These are phyloP conservation scores for Pterocarpus macrocarpus DNA, from an alignment of 306 rosid species.

Conservation along the genomic window DNA sequence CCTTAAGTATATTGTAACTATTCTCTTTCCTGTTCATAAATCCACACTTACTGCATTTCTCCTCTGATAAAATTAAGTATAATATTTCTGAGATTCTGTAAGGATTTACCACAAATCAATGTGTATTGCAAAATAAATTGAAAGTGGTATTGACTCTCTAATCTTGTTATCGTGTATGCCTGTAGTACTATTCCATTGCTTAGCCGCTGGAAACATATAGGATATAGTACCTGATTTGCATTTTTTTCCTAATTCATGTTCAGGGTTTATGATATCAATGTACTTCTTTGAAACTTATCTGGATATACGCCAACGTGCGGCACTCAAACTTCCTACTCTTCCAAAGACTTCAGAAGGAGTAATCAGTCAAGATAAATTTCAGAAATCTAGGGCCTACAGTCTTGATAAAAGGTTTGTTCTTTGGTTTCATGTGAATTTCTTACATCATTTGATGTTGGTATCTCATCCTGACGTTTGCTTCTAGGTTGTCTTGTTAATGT, in stretches of 20 bases:
- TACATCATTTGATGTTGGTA: background rate
- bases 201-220: conserved; percentile 2
- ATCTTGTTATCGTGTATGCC: background rate
- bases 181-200: conserved; percentile 14
- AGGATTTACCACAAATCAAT: background rate
- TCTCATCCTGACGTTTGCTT: conserved; percentile 12
- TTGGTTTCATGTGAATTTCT: background rate
- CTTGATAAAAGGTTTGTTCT: conserved; percentile 86
- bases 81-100: background rate
- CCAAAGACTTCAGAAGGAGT: conserved; percentile 92
- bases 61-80: too few species aligned
- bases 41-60: too few species aligned
- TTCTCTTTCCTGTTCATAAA: too few species aligned
- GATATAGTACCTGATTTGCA: conserved; percentile 19
- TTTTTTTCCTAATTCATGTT: conserved; percentile 9
- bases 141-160: background rate
- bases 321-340: conserved; percentile 84
- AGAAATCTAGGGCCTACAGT: conserved; percentile 91
- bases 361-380: conserved; percentile 92
- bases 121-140: background rate
- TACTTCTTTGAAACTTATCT: conserved; percentile 87
- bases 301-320: conserved; percentile 89
- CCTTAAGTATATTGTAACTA: too few species aligned
- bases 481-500: conserved; percentile 15
- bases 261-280: conserved; percentile 96